A percentile compares a stretch with the other conserved stretches of the same genome.
Conservation (phyloP, 2,329 filamentous ascomycete genomes). For the Lasiodiplodia sp. region DNA sequence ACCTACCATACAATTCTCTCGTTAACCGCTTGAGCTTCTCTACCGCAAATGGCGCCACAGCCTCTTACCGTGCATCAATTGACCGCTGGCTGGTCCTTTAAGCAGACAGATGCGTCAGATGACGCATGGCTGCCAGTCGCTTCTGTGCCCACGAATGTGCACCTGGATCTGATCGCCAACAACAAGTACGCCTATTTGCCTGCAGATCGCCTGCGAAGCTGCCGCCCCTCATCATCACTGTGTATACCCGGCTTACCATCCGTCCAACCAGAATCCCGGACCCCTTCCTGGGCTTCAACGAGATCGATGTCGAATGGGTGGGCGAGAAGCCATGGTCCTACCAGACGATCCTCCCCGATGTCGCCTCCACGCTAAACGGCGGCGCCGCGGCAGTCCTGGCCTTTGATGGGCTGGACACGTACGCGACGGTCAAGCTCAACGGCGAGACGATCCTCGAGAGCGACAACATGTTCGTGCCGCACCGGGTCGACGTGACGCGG, state of each 20-base stretch:
- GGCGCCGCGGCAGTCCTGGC: constrained; percentile 57
- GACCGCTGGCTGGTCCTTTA: constrained; percentile 54
- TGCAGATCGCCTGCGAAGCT: constrained; percentile 11
- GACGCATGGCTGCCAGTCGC: constrained; percentile 54
- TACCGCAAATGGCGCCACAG: constrained; percentile 28
- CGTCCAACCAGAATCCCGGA: constrained; percentile 53
- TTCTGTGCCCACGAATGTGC: constrained; percentile 56
- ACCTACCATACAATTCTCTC: neutral
- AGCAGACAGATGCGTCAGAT: constrained; percentile 49
- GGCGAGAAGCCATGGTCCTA: constrained; percentile 58
- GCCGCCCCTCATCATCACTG: neutral
- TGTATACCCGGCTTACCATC: constrained; percentile 4
- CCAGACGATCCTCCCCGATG: constrained; percentile 48
- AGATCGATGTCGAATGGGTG: constrained; percentile 58
- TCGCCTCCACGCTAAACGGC: constrained; percentile 35
- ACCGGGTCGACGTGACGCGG: constrained; percentile 61
- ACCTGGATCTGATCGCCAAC: constrained; percentile 56
- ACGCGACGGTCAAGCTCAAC: constrained; percentile 65
- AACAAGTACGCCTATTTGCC: constrained; percentile 47
- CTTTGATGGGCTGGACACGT: constrained; percentile 71
- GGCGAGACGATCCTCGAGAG: constrained; percentile 60
- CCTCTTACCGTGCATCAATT: constrained; percentile 42
- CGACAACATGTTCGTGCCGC: constrained; percentile 70
- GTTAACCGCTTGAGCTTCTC: constrained; percentile 17
- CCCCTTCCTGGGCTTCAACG: constrained; percentile 59